These are phyloP conservation scores for Aspergillus cristatus DNA, from an alignment of 495 filamentous ascomycete genomes.

Conservation along the genomic window DNA sequence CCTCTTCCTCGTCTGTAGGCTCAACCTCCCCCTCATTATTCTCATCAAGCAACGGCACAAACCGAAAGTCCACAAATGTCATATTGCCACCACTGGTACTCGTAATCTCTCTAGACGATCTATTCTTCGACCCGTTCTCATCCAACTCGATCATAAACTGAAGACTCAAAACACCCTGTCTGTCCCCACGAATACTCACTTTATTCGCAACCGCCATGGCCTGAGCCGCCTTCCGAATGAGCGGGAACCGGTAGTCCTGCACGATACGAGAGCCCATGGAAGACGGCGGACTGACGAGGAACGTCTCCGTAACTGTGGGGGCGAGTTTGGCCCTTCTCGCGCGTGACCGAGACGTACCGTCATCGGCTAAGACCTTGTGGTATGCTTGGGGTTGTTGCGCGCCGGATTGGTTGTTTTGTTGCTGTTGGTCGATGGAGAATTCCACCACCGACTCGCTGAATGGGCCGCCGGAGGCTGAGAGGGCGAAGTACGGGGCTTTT, in stretches of 20 bases:
- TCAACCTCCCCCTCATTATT: constrained; percentile 45
- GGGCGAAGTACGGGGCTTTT: constrained; percentile 58
- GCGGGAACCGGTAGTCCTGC: constrained; percentile 64
- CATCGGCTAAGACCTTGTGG: constrained; percentile 24
- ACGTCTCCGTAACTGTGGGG: constrained; percentile 41
- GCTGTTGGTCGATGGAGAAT: constrained; percentile 57
- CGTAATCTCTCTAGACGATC: constrained; percentile 11
- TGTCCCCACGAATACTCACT: constrained; percentile 81
- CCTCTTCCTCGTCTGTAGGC: background rate
- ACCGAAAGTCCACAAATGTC: constrained; percentile 71
- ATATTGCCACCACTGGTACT: constrained; percentile 7
- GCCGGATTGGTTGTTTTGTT: constrained; percentile 5
- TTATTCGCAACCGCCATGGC: constrained; percentile 90
- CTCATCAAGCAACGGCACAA: constrained; percentile 59
- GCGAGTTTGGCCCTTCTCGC: constrained; percentile 39
- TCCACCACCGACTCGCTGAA: constrained; percentile 77
- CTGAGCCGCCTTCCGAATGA: constrained; percentile 71
- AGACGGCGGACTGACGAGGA: constrained; percentile 36
- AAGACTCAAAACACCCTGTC: constrained; percentile 80
- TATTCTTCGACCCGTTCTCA: constrained; percentile 20
- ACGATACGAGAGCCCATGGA: constrained; percentile 30
- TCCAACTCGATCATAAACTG: constrained; percentile 92
- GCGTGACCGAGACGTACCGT: constrained; percentile 28
- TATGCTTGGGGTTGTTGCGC: constrained; percentile 9
- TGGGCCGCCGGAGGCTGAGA: constrained; percentile 59